These are phyloP conservation scores for Yamagishiella unicocca DNA, from an alignment of 139 green algal genomes.

Conservation along the genomic window DNA sequence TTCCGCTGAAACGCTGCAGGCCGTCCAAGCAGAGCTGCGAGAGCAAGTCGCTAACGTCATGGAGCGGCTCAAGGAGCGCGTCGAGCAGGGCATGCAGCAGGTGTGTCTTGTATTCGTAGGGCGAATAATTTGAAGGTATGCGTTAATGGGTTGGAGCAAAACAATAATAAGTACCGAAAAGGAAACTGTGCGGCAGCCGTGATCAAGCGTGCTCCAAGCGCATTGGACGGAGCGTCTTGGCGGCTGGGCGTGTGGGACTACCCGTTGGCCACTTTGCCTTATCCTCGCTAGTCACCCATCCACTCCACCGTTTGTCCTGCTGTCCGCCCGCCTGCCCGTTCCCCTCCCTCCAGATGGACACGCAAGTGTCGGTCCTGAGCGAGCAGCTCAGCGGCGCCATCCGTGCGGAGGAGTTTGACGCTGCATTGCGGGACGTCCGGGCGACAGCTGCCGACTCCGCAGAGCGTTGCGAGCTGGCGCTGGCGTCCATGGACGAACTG, in stretches of 20 bases:
- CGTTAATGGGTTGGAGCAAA: no score
- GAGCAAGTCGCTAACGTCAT: slow-evolving; percentile 30
- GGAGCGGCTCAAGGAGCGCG: slow-evolving; percentile 28
- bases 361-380: not conserved
- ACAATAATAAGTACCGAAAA: no score
- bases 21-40: not conserved
- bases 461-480: slow-evolving; percentile 9
- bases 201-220: no score
- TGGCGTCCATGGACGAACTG: not conserved
- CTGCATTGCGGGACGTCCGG: not conserved
- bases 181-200: no score
- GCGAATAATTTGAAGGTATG: no score
- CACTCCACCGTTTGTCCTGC: no score
- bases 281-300: no score
- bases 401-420: slow-evolving; percentile 1
- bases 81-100: slow-evolving; percentile 36
- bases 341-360: not conserved
- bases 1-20: not conserved
- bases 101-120: not conserved
- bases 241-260: no score
- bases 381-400: not conserved
- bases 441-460: not conserved
- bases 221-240: no score
- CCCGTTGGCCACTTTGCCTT: no score
- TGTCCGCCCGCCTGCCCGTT: not conserved